Base-by-base conservation (phyloP, 176 grass and related monocot species). In the Ensete glaucum region DNA sequence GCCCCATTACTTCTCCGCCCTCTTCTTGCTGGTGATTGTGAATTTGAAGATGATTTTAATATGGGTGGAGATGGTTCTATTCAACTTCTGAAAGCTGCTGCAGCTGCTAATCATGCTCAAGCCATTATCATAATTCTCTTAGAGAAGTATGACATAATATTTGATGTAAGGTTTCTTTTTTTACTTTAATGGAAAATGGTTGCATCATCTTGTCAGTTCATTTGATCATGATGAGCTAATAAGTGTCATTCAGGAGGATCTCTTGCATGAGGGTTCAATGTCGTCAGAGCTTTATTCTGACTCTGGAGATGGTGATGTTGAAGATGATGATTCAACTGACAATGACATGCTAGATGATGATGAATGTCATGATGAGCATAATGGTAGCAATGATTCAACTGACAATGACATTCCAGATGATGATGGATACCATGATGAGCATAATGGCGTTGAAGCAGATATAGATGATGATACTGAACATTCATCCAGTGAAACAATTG, bases 91-190 rank as follows among this genome's bases (percentile, higher is more conserved):
- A 83, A 94, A 85, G 95, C 95, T 79, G 95, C 95, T 16, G 95
- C 90, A 1, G 95, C 95, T 60, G 95, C 95, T 67, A 99, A 99
- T 70, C 88, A 90, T 91, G 95, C 90, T 77, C 90, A 99, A 82
- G 90, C 87, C 75, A 94, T 99, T 81, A 81, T 99, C 79, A 94
- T 93, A 64, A 91, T 91, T 85, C 84, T 99, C 62, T 87, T 99
- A 67, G 95, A 99, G 76, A 91, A 99, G 79, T 91, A 89, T 76
- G 90, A 94, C 76, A 82, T 73, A 59, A 87, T 99, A 85, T 99
- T 99, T 82, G 91, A 94, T 93, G 95, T 94, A 87, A 77, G 73
- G 54, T 77, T 72, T 26, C 80, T 67, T 76, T 48, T 48, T 52
- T 24, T 68, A 72, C 34, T 51, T 50, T 26, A 26, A 53, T 26